These are phyloP conservation scores for Saccharomyces pastorianus DNA, from an alignment of 1,139 yeast genomes.

Conservation along the genomic window DNA sequence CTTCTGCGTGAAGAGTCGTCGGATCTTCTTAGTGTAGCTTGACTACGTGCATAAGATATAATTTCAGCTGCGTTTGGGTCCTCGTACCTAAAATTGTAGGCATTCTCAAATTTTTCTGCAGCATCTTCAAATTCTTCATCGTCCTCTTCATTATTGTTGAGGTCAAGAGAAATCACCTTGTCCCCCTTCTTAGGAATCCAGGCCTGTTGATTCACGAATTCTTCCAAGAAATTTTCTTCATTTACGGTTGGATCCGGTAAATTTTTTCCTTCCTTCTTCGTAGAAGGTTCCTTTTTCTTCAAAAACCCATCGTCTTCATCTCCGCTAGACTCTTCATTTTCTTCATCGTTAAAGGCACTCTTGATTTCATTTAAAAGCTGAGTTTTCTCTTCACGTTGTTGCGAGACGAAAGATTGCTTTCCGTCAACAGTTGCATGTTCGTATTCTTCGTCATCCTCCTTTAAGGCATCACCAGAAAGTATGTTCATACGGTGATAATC, in stretches of 20 bases:
- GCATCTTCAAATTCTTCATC: constrained; percentile 89
- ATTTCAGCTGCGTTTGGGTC: constrained; percentile 88
- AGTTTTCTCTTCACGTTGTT: constrained; percentile 67
- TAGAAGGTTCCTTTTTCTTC: neutral
- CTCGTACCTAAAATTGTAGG: constrained; percentile 90
- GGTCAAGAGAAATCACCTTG: constrained; percentile 49
- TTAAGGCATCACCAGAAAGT: constrained; percentile 50
- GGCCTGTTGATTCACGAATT: constrained; percentile 68
- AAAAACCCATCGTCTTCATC: constrained; percentile 37
- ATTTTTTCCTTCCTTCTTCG: constrained; percentile 17
- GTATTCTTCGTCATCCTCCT: constrained; percentile 42
- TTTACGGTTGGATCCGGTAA: constrained; percentile 66
- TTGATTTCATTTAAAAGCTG: constrained; percentile 69
- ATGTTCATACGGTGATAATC: constrained; percentile 86
- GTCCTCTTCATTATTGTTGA: constrained; percentile 34
- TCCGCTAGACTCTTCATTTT: constrained; percentile 36
- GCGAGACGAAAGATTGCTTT: constrained; percentile 59
- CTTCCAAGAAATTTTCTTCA: constrained; percentile 60
- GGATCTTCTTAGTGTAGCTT: constrained; percentile 82
- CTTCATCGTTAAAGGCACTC: constrained; percentile 48
- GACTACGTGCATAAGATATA: constrained; percentile 92
- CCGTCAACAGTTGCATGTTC: constrained; percentile 45
- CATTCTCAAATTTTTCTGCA: constrained; percentile 83
- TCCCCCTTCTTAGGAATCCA: constrained; percentile 71
- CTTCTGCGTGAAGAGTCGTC: constrained; percentile 69